These are phyloP conservation scores for Fusarium setosum DNA, from an alignment of 2,329 filamentous ascomycete species.

Conservation along the genomic window DNA sequence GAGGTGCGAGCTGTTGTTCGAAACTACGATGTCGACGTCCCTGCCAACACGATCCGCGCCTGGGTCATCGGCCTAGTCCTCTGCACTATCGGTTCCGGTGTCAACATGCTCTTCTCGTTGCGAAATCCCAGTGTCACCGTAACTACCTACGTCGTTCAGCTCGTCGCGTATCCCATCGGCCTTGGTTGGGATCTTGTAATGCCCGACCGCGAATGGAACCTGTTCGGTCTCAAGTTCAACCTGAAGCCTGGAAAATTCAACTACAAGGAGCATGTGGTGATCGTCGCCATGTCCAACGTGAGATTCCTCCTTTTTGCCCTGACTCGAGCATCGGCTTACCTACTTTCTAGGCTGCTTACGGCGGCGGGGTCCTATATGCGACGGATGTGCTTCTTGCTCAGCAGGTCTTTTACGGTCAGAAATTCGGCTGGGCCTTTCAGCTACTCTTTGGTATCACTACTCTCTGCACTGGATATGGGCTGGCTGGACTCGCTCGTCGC, in stretches of 20 bases:
- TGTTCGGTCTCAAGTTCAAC: conserved; percentile 66
- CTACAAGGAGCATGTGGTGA: conserved; percentile 71
- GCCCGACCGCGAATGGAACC: conserved; percentile 62
- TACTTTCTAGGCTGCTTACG: conserved; percentile 62
- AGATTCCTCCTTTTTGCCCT: conserved; percentile 40
- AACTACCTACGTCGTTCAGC: conserved; percentile 71
- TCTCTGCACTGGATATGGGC: conserved; percentile 67
- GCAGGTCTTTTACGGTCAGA: conserved; percentile 67
- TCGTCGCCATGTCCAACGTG: conserved; percentile 74
- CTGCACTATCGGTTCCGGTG: conserved; percentile 69
- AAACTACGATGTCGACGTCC: conserved; percentile 73
- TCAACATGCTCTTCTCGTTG: conserved; percentile 71
- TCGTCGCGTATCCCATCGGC: conserved; percentile 70
- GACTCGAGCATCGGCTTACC: conserved; percentile 29
- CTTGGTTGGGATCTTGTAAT: conserved; percentile 65
- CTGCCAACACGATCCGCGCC: conserved; percentile 73
- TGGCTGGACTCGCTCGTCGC: conserved; percentile 65
- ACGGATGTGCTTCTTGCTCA: conserved; percentile 63
- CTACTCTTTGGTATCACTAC: conserved; percentile 65
- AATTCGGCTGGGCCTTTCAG: conserved; percentile 66
- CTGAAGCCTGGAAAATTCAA: conserved; percentile 69
- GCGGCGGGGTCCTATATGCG: conserved; percentile 67
- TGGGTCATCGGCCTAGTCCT: conserved; percentile 72
- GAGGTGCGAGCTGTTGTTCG: conserved; percentile 74
- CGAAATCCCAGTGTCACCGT: conserved; percentile 70